phyloP scores from a whole-genome alignment of 768 basidiomycete genomes.

The Stropharia rugosoannulata region DNA sequence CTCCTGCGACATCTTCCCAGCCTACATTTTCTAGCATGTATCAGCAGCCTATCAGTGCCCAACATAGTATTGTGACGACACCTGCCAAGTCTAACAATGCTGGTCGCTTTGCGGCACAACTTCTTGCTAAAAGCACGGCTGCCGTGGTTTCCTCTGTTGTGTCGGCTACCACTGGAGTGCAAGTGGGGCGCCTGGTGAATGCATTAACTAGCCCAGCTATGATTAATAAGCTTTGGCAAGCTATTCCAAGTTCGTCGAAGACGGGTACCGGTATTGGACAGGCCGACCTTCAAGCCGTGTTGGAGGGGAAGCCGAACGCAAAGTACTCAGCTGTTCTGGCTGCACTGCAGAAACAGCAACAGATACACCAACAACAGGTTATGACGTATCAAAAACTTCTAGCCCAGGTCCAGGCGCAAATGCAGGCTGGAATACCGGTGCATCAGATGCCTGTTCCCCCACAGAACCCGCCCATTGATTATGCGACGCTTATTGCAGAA shows the following conservation, averaged over 20 bases:
- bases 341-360: slow-evolving; percentile 29
- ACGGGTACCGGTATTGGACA: slow-evolving; percentile 16
- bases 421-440: slow-evolving; percentile 15
- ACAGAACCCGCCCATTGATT: slow-evolving; percentile 15
- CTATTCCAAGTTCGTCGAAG: slow-evolving; percentile 3
- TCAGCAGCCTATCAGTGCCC: background rate
- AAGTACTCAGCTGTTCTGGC: slow-evolving; percentile 33
- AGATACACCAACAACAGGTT: slow-evolving; percentile 18
- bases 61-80: background rate
- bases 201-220: slow-evolving; percentile 4
- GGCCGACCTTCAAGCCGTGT: slow-evolving; percentile 28
- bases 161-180: background rate
- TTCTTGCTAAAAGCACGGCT: background rate
- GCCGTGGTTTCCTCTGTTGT: background rate
- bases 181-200: slow-evolving; percentile 14
- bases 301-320: slow-evolving; percentile 28
- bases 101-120: background rate
- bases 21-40: slow-evolving; percentile 15
- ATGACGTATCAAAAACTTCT: background rate
- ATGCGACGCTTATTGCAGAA: slow-evolving; percentile 20
- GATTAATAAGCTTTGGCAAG: background rate
- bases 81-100: background rate
- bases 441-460: slow-evolving; percentile 5
- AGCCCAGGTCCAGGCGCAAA: slow-evolving; percentile 3
- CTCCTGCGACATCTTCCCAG: slow-evolving; percentile 10